Evolutionary conservation across 345 rosid species (phyloP).

Genomic region (Clarkia xantiana): DNA sequence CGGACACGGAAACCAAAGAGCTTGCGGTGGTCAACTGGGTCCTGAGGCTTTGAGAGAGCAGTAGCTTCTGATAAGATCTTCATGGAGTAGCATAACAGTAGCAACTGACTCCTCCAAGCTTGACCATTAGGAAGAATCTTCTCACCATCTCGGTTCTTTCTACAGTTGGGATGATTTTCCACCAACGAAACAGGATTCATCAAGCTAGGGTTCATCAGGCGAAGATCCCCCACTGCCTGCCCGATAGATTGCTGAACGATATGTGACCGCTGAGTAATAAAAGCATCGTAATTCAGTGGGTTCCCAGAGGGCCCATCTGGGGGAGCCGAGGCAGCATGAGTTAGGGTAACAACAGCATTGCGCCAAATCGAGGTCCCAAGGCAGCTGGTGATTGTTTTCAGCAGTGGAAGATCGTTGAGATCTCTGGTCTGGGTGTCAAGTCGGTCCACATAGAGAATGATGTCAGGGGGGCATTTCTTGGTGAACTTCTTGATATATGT

Average conservation of each 20-base stretch:
- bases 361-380: constrained; percentile 84
- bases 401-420: constrained; percentile 68
- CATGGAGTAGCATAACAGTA: constrained; percentile 65
- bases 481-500: constrained; percentile 50
- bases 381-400: constrained; percentile 45
- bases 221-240: constrained; percentile 82
- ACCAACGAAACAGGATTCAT: constrained; percentile 87
- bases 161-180: constrained; percentile 80
- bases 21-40: constrained; percentile 61
- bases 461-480: constrained; percentile 65
- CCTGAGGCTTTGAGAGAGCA: constrained; percentile 64
- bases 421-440: constrained; percentile 75
- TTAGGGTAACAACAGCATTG: constrained; percentile 71
- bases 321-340: constrained; percentile 95
- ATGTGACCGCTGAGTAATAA: constrained; percentile 84
- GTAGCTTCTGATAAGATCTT: constrained; percentile 78
- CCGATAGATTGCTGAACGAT: constrained; percentile 88
- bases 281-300: constrained; percentile 77
- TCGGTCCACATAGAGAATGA: constrained; percentile 80
- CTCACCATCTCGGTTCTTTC: constrained; percentile 72
- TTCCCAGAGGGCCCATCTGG: constrained; percentile 91
- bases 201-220: constrained; percentile 79
- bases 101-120: constrained; percentile 74
- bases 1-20: constrained; percentile 81
- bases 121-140: constrained; percentile 92